Evolutionary conservation across 2,329 filamentous ascomycete genomes (phyloP).

Genomic region (Penicillium sclerotiorum): DNA sequence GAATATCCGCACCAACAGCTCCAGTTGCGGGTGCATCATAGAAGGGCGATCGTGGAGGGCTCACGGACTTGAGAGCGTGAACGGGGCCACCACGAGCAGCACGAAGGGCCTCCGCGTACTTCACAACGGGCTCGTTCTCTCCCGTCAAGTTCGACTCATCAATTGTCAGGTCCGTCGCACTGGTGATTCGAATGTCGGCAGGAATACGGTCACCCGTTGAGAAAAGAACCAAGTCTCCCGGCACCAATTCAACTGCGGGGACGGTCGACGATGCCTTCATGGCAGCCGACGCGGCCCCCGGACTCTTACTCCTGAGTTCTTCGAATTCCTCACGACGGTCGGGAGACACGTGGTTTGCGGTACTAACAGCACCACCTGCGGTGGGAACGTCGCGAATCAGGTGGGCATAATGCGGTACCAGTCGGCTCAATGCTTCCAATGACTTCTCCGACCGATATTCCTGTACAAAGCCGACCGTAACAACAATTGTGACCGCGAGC

Average conservation of each 20-base stretch:
- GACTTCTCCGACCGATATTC: conserved; percentile 98
- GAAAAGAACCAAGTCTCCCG: conserved; percentile 90
- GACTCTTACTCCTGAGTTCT: conserved; percentile 47
- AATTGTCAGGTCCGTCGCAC: conserved; percentile 85
- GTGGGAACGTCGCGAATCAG: conserved; percentile 68
- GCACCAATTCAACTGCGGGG: conserved; percentile 82
- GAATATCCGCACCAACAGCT: conserved; percentile 65
- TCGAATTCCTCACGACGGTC: conserved; percentile 48
- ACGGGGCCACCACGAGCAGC: conserved; percentile 32
- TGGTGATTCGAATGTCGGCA: conserved; percentile 91
- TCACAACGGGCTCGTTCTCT: conserved; percentile 89
- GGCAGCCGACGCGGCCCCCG: conserved; percentile 61
- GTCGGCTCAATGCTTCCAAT: conserved; percentile 86
- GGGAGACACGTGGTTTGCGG: conserved; percentile 19
- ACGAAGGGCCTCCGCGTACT: conserved; percentile 67
- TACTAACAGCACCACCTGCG: conserved; percentile 23
- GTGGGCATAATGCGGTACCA: conserved; percentile 95
- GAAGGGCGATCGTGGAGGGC: conserved; percentile 56
- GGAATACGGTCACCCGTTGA: conserved; percentile 95
- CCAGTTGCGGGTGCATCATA: conserved; percentile 62
- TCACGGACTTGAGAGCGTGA: conserved; percentile 33
- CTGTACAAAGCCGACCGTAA: conserved; percentile 93
- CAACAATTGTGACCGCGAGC: conserved; percentile 93
- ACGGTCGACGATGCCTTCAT: conserved; percentile 82
- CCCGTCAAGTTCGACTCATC: conserved; percentile 97